Evolutionary conservation across 2,329 filamentous ascomycete genomes (phyloP), one percentile per base, ranked within the genome.

Genomic region (Colletotrichum falcatum): DNA sequence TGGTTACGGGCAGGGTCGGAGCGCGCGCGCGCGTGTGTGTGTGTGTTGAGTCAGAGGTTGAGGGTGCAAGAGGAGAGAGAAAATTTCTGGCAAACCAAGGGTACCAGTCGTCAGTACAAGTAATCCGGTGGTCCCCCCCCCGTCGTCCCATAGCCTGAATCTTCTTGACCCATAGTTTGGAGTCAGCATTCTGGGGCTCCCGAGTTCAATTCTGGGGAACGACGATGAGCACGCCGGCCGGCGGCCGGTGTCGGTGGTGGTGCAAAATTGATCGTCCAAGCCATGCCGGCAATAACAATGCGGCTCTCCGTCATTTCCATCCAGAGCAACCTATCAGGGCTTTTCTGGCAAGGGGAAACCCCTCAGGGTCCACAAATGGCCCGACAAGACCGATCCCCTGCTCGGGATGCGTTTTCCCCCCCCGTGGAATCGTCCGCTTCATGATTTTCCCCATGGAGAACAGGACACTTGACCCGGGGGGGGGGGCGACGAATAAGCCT

Each of bases 91-190:
- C n/a, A 6, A 54, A 33, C 16, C 11, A 30, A 54, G 26, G 28
- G 51, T n/a, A 18, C 20, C 28, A 14, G 18, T n/a, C 5, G 28
- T 33, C 51, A 30, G 3, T 33, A n/a, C n/a, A 54, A 54, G 28
- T 12, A n/a, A 54, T n/a, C 16, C 14, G 26, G 42, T 5, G 33
- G 48, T 48, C 63, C 55, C n/a, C n/a, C n/a, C n/a, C n/a, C n/a
- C n/a, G n/a, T n/a, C n/a, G n/a, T n/a, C n/a, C 55, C 63, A 61
- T 65, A 53, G 30, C 18, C 58, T 61, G 42, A 61, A 35, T 61
- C 58, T 61, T 30, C 42, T 23, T n/a, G 49, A 28, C 28, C 49
- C 49, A 53, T 53, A 53, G 28, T 53, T 33, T 12, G 28, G 44
- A 37, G 58, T 23, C 39, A 30, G 39, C 56, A 33, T 46, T 28